Evolutionary conservation across 345 rosid genomes (phyloP), one percentile per base, ranked within the genome.

Genomic region (Litchi chinensis): DNA sequence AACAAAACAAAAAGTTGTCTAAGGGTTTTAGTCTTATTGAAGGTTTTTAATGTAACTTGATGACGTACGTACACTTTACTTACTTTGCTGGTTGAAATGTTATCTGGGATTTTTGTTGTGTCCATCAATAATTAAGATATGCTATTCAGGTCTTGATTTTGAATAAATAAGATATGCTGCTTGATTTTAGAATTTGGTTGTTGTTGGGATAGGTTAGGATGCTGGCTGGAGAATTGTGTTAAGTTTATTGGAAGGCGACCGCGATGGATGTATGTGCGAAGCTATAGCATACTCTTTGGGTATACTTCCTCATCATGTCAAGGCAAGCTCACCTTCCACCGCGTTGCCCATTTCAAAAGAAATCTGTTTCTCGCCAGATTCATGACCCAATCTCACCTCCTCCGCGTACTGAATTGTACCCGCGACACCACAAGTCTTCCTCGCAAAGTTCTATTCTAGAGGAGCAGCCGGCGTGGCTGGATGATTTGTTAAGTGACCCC

Each of bases 311-410:
- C 77, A 87, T 69, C 83, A 92, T 92, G 97, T 85, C 95, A 74
- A 87, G 91, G 79, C 95, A 88, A 83, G 84, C 85, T 82, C 92
- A 82, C 78, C 93, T 89, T 71, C 94, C 97, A 19, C 93, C 97
- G 40, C 91, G 94, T 60, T 86, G 88, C 75, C 95, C 93, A 0
- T 88, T 91, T 66, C 92, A 85, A 73, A 91, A 84, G 87, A 91
- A 83, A 65, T 76, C 84, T 0, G 32, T 82, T 48, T 67, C 85
- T 81, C 81, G 57, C 65, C 79, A 86, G 0, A 68, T 66, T 78
- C 82, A 71, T 9, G 86, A 85, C 16, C 68, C 86, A 80, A 74
- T 80, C 81, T 80, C 89, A 44, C 82, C 75, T 22, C 76, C 82
- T 26, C 72, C 82, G 8, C 83, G 73, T 43, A 26, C 37, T 6